Percentiles rank a stretch among this genome's conserved stretches.
Evolutionary conservation across 805 yeast genomes (phyloP).

Genomic region (Pichia cephalocereana): DNA sequence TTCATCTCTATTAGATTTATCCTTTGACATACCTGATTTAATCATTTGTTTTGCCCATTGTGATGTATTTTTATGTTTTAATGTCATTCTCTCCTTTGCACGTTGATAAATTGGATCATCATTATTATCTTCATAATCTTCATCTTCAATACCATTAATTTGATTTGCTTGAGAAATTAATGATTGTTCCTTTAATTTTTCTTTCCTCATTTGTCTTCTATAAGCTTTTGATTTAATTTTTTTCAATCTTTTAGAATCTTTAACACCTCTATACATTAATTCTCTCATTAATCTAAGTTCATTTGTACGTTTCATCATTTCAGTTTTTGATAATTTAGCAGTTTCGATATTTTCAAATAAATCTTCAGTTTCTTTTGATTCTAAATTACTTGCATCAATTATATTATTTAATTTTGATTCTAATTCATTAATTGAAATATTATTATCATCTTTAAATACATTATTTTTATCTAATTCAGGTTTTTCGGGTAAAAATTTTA

Average conservation of each 20-base stretch:
- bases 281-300: constrained; percentile 91
- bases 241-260: constrained; percentile 81
- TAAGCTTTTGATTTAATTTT: constrained; percentile 91
- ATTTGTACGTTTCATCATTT: constrained; percentile 62
- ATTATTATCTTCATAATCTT: constrained; percentile 35
- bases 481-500: constrained; percentile 51
- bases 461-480: constrained; percentile 43
- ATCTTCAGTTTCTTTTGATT: constrained; percentile 68
- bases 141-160: constrained; percentile 33
- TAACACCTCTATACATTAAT: constrained; percentile 91
- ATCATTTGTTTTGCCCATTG: constrained; percentile 90
- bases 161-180: constrained; percentile 46
- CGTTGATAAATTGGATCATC: constrained; percentile 67
- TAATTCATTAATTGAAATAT: constrained; percentile 45
- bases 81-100: constrained; percentile 87
- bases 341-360: constrained; percentile 81
- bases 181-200: constrained; percentile 58
- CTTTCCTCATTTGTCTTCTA: constrained; percentile 80
- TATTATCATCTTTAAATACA: constrained; percentile 40
- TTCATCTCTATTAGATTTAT: constrained; percentile 73
- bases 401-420: constrained; percentile 58
- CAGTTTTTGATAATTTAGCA: constrained; percentile 74
- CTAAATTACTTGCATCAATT: constrained; percentile 54
- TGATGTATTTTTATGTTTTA: constrained; percentile 80
- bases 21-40: constrained; percentile 84